phyloP scores from a whole-genome alignment of 139 green algal species.

The Chlamydomonas applanata region DNA sequence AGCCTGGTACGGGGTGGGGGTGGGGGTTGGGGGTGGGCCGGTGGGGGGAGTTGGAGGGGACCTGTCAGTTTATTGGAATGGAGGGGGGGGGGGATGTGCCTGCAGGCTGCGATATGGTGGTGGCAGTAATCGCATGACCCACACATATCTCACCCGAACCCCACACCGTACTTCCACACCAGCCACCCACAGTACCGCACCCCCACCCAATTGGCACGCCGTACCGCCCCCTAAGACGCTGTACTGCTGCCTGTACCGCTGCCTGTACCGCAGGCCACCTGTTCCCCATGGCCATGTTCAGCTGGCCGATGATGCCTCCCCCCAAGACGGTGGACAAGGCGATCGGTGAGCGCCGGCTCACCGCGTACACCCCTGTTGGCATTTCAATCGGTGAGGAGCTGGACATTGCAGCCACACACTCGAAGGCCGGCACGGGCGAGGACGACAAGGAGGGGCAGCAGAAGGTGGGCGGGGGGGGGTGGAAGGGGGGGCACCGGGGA shows the following conservation, averaged over 20 bases:
- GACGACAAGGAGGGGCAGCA: slow-evolving; percentile 59
- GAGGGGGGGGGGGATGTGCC: too few relatives aligned
- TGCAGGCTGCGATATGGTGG: too few relatives aligned
- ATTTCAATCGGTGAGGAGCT: slow-evolving; percentile 73
- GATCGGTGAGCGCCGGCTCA: slow-evolving; percentile 81
- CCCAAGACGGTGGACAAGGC: slow-evolving; percentile 80
- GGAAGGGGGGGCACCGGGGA: background rate
- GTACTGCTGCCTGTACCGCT: too few relatives aligned
- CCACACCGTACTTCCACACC: too few relatives aligned
- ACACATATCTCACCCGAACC: too few relatives aligned
- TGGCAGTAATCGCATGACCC: too few relatives aligned
- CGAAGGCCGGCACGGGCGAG: slow-evolving; percentile 33
- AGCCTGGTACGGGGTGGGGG: background rate
- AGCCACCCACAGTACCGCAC: too few relatives aligned
- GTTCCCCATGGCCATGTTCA: slow-evolving; percentile 92
- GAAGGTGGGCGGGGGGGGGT: background rate
- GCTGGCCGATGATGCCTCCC: slow-evolving; percentile 91
- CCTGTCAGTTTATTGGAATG: background rate
- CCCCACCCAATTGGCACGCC: too few relatives aligned
- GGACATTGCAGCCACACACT: slow-evolving; percentile 37
- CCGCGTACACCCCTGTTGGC: slow-evolving; percentile 69
- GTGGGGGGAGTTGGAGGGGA: background rate
- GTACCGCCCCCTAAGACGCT: too few relatives aligned
- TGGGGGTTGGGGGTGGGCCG: background rate
- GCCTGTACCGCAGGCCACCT: slow-evolving; percentile 71